phyloP scores from a whole-genome alignment of 2,329 filamentous ascomycete species.

The Camptophora hylomeconis region DNA sequence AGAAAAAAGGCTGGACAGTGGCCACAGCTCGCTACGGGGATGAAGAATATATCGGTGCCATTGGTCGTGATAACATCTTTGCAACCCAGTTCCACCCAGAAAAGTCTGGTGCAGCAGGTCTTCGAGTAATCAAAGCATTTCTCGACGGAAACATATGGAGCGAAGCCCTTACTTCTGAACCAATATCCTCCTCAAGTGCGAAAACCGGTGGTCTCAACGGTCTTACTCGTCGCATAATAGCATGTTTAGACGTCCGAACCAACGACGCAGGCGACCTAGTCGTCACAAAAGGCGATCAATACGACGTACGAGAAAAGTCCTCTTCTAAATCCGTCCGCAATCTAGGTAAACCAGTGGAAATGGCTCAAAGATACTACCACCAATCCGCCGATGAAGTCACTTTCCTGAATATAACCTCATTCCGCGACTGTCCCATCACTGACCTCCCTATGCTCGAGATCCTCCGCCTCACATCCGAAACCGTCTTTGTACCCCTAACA shows the following conservation, averaged over 20 bases:
- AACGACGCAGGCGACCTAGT: conserved; percentile 93
- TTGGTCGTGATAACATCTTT: conserved; percentile 73
- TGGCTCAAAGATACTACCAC: conserved; percentile 88
- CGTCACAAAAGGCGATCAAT: conserved; percentile 96
- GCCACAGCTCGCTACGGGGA: conserved; percentile 77
- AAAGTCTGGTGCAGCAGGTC: conserved; percentile 82
- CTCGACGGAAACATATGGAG: conserved; percentile 54
- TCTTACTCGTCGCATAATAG: conserved; percentile 84
- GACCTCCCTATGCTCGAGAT: conserved; percentile 96
- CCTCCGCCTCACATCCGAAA: conserved; percentile 69
- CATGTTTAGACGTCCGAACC: conserved; percentile 85
- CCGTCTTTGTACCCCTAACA: conserved; percentile 90
- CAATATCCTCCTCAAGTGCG: conserved; percentile 4
- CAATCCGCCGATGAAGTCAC: conserved; percentile 95
- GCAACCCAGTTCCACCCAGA: conserved; percentile 97
- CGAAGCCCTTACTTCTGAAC: conserved; percentile 16
- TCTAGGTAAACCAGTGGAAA: conserved; percentile 89
- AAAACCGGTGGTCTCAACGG: conserved; percentile 38
- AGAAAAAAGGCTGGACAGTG: conserved; percentile 78
- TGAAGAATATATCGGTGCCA: conserved; percentile 82
- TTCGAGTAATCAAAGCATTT: conserved; percentile 75
- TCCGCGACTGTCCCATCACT: conserved; percentile 84
- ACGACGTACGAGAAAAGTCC: conserved; percentile 87
- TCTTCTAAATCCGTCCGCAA: conserved; percentile 60
- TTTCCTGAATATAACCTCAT: conserved; percentile 96